phyloP scores from a whole-genome alignment of 140 eudicot genomes.

The Flaveria floridana region DNA sequence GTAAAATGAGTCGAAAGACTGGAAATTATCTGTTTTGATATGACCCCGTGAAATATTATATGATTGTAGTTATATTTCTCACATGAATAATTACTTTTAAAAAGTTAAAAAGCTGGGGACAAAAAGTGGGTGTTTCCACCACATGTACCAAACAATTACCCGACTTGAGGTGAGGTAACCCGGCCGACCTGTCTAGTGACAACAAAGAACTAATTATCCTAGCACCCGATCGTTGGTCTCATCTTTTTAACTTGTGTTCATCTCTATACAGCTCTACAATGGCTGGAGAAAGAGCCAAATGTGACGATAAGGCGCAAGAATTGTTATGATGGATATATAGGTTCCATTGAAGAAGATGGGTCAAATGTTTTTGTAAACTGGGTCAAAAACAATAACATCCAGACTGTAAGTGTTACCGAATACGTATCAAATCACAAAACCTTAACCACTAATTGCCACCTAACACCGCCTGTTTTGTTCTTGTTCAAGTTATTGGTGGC shows the following conservation, averaged over 20 bases:
- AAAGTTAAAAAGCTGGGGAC: background rate
- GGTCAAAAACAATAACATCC: slow-evolving; percentile 55
- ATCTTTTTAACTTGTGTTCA: background rate
- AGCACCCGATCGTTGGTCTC: background rate
- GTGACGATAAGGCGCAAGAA: slow-evolving; percentile 57
- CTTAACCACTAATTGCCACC: background rate
- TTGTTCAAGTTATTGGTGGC: slow-evolving; percentile 52
- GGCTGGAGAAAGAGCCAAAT: slow-evolving; percentile 56
- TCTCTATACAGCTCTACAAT: slow-evolving; percentile 43
- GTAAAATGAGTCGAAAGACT: background rate
- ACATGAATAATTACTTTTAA: background rate
- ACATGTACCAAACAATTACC: background rate
- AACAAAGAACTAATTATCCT: background rate
- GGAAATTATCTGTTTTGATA: background rate
- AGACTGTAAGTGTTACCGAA: slow-evolving; percentile 33
- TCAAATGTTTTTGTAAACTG: slow-evolving; percentile 51
- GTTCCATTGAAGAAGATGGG: slow-evolving; percentile 56
- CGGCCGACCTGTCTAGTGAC: too few species aligned
- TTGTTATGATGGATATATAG: slow-evolving; percentile 59
- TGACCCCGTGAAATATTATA: too few species aligned
- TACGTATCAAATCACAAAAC: background rate
- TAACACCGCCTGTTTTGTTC: background rate
- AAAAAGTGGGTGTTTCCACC: background rate
- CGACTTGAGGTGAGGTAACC: background rate
- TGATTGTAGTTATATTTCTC: background rate